Percentiles rank a stretch among this genome's conserved stretches.
phyloP scores from a whole-genome alignment of 1,139 yeast genomes.

The Entelexis sorbosivorans region DNA sequence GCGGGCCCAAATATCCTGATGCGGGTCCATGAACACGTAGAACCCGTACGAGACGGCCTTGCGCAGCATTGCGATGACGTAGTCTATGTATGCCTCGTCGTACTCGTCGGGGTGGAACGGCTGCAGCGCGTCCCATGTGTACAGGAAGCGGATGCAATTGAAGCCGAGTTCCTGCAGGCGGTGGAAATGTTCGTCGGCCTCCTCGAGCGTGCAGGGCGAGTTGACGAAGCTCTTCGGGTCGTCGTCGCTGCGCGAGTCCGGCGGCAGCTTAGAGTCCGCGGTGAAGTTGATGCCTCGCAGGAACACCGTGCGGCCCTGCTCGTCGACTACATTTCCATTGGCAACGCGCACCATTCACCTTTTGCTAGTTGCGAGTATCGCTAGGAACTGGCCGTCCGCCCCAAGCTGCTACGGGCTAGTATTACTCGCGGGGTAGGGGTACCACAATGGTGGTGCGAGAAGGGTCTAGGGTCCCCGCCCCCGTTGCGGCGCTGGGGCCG shows the following conservation, averaged over 20 bases:
- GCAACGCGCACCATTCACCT: conserved; percentile 14
- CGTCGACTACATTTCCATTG: conserved; percentile 51
- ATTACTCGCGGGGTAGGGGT: neutral
- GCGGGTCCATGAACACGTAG: conserved; percentile 73
- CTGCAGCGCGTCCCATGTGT: conserved; percentile 88
- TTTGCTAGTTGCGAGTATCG: neutral
- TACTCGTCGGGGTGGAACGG: conserved; percentile 78
- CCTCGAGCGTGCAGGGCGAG: conserved; percentile 63
- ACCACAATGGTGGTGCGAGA: neutral
- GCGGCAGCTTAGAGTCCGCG: conserved; percentile 63
- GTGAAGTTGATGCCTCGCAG: conserved; percentile 79
- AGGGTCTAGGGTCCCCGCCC: neutral
- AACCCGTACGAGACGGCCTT: conserved; percentile 51
- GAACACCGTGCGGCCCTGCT: conserved; percentile 46
- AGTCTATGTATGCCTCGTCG: conserved; percentile 67
- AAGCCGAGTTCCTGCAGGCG: conserved; percentile 70
- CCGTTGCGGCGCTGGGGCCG: neutral
- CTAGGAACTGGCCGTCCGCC: neutral
- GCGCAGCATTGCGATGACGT: conserved; percentile 49
- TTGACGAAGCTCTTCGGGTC: conserved; percentile 46
- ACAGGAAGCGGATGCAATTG: conserved; percentile 59
- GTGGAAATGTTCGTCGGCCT: conserved; percentile 54
- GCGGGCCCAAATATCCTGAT: conserved; percentile 89
- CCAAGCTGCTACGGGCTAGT: neutral
- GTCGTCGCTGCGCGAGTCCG: conserved; percentile 36